Conservation (phyloP, 2,329 filamentous ascomycete genomes). For the Trichophyton rubrum region DNA sequence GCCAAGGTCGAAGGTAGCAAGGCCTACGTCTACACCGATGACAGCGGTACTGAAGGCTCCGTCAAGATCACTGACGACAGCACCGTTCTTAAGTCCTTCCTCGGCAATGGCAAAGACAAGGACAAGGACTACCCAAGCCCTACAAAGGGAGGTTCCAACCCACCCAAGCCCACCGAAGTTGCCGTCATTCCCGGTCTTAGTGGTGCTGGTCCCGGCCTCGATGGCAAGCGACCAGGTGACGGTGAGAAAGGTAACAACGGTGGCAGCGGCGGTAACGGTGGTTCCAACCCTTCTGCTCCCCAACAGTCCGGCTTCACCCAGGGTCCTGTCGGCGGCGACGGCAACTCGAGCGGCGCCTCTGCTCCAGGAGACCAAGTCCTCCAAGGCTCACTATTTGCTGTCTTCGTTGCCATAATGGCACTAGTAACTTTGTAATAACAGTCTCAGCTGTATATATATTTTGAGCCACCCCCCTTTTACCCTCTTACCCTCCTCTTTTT, state of each 20-base stretch:
- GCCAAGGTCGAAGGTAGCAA: slow-evolving; percentile 46
- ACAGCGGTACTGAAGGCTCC: slow-evolving; percentile 58
- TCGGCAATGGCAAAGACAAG: slow-evolving; percentile 71
- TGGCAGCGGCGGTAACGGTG: slow-evolving; percentile 12
- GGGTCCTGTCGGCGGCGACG: slow-evolving; percentile 8
- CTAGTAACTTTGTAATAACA: slow-evolving; percentile 31
- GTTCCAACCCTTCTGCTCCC: slow-evolving; percentile 8
- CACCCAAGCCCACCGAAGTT: slow-evolving; percentile 20
- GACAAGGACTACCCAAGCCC: slow-evolving; percentile 34
- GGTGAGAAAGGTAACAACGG: slow-evolving; percentile 14
- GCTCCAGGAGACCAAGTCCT: slow-evolving; percentile 30
- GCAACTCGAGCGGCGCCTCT: slow-evolving; percentile 20
- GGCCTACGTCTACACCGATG: slow-evolving; percentile 63
- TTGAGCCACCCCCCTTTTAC: no score
- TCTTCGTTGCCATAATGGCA: slow-evolving; percentile 35
- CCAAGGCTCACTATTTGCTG: slow-evolving; percentile 35
- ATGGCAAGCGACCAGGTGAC: slow-evolving; percentile 15
- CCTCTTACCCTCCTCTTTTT: not conserved
- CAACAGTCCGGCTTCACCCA: slow-evolving; percentile 23
- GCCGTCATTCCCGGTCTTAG: slow-evolving; percentile 22
- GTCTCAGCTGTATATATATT: not conserved
- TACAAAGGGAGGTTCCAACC: slow-evolving; percentile 14
- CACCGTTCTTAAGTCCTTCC: slow-evolving; percentile 65
- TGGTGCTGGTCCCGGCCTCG: slow-evolving; percentile 24
- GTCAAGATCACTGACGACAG: slow-evolving; percentile 61